Evolutionary conservation across 2,329 filamentous ascomycete genomes (phyloP).

Genomic region (Zymoseptoria tritici): DNA sequence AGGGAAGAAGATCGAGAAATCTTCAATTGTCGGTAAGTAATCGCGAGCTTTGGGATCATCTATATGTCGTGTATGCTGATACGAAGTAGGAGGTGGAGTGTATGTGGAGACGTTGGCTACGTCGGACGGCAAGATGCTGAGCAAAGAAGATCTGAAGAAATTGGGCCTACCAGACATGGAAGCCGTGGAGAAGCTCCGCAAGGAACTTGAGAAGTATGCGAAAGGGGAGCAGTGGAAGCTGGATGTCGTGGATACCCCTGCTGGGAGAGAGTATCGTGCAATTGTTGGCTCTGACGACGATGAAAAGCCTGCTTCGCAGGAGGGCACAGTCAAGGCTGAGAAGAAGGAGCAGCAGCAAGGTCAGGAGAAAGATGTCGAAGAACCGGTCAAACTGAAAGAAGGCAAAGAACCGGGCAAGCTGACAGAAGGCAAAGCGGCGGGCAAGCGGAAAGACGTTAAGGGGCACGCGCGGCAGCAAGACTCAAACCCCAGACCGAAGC

Average conservation of each 20-base stretch:
- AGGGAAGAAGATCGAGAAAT: conserved; percentile 50
- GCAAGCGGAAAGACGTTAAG: conserved; percentile 3
- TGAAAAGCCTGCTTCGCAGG: conserved; percentile 31
- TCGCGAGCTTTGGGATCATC: neutral
- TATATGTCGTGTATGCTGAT: neutral
- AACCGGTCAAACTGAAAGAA: conserved; percentile 1
- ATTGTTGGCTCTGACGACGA: conserved; percentile 56
- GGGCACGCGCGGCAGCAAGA: conserved; percentile 22
- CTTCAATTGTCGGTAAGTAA: conserved; percentile 31
- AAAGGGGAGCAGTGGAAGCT: conserved; percentile 70
- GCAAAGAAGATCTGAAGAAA: conserved; percentile 43
- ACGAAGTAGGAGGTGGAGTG: conserved; percentile 36
- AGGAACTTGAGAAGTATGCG: conserved; percentile 61
- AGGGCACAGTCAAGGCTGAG: conserved; percentile 30
- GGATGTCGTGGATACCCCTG: conserved; percentile 65
- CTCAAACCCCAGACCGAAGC: neutral
- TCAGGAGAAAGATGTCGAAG: conserved; percentile 9
- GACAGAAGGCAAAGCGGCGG: neutral
- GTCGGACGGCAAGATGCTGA: conserved; percentile 46
- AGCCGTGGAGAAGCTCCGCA: conserved; percentile 61
- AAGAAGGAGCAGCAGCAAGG: conserved; percentile 36
- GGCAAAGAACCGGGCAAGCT: neutral
- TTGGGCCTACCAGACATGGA: conserved; percentile 61
- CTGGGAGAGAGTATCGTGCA: conserved; percentile 60
- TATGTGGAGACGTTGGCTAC: conserved; percentile 47